phyloP scores from a whole-genome alignment of 805 yeast genomes.

The Torulaspora gathmanii region DNA sequence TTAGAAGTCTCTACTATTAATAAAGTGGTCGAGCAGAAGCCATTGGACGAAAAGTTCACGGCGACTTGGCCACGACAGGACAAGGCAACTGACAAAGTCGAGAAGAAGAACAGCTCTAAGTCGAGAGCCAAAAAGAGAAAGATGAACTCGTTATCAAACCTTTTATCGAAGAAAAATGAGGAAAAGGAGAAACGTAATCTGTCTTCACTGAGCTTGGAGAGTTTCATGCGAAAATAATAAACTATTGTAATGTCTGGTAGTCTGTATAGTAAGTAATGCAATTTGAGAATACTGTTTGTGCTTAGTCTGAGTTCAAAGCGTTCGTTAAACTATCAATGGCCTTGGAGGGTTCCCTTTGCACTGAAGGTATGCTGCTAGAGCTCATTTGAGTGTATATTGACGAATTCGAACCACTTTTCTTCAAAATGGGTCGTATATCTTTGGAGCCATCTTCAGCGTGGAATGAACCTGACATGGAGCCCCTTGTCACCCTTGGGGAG shows the following conservation, averaged over 20 bases:
- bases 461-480: constrained; percentile 24
- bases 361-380: constrained; percentile 6
- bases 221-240: constrained; percentile 40
- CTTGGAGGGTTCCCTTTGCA: constrained; percentile 8
- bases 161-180: constrained; percentile 42
- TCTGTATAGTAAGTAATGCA: constrained; percentile 1
- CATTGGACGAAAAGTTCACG: constrained; percentile 13
- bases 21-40: background rate
- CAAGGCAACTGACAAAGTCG: constrained; percentile 1
- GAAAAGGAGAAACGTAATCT: constrained; percentile 34
- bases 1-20: background rate
- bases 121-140: constrained; percentile 46
- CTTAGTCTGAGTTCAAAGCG: constrained; percentile 9
- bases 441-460: constrained; percentile 3
- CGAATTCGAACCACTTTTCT: constrained; percentile 6
- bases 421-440: constrained; percentile 6
- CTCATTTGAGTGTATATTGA: constrained; percentile 6
- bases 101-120: constrained; percentile 30
- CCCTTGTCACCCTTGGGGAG: constrained; percentile 24
- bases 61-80: constrained; percentile 28
- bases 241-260: constrained; percentile 1
- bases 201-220: constrained; percentile 44
- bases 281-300: background rate
- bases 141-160: constrained; percentile 40
- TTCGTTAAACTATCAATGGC: constrained; percentile 12